phyloP scores from a whole-genome alignment of 2,329 filamentous ascomycete species.

The Coniochaeta ligniaria region DNA sequence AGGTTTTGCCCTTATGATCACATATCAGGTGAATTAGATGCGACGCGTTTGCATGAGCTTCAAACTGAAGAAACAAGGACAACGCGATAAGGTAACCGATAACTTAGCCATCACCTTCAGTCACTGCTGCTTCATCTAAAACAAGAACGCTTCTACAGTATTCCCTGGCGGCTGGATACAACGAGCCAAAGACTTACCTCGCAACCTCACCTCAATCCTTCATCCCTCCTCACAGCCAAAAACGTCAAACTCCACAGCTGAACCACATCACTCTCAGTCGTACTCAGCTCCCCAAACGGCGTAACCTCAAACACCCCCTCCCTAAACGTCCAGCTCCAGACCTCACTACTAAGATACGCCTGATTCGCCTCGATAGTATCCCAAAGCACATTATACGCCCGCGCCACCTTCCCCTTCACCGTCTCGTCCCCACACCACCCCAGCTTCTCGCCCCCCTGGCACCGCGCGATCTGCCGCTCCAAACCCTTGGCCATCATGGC shows the following conservation, averaged over 20 bases:
- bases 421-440: not conserved
- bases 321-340: conserved; percentile 55
- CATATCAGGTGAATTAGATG: too few species aligned
- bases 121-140: too few species aligned
- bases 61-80: too few species aligned
- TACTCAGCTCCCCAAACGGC: conserved; percentile 40
- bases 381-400: conserved; percentile 55
- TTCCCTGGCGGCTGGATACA: too few species aligned
- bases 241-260: conserved; percentile 55
- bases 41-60: too few species aligned
- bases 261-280: conserved; percentile 43
- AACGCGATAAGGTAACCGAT: too few species aligned
- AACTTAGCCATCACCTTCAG: too few species aligned
- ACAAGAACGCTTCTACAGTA: too few species aligned
- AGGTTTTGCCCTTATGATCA: too few species aligned
- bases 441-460: conserved; percentile 16
- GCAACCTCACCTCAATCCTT: not conserved
- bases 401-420: conserved; percentile 34
- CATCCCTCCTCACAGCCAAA: conserved; percentile 32
- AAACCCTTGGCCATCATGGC: conserved; percentile 58
- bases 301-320: conserved; percentile 38
- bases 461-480: conserved; percentile 48
- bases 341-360: conserved; percentile 45
- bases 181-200: too few species aligned
- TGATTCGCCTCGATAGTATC: conserved; percentile 50